These are phyloP conservation scores for Mortierella sp. DNA, from an alignment of 371 early-diverging fungal species.

Conservation along the genomic window DNA sequence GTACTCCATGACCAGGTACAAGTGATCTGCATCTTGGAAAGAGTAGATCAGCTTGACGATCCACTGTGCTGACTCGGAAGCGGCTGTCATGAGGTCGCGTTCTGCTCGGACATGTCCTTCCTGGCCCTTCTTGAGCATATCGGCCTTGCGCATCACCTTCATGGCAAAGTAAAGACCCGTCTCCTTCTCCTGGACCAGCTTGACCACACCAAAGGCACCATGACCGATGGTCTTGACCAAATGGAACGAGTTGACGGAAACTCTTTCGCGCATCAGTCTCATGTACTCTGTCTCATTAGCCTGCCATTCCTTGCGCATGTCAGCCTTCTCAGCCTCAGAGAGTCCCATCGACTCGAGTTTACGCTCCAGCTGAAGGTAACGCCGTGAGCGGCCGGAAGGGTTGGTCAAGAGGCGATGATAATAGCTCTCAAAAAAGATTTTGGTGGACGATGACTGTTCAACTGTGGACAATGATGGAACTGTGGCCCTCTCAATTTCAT, in stretches of 20 bases:
- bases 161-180: constrained; percentile 85
- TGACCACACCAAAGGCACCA: constrained; percentile 88
- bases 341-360: constrained; percentile 58
- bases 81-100: constrained; percentile 80
- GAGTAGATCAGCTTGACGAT: constrained; percentile 77
- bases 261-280: constrained; percentile 60
- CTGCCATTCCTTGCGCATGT: constrained; percentile 58
- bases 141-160: constrained; percentile 84
- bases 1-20: constrained; percentile 84
- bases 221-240: constrained; percentile 82
- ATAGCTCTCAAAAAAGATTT: constrained; percentile 71
- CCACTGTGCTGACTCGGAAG: constrained; percentile 65
- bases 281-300: constrained; percentile 62
- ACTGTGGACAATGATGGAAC: constrained; percentile 61
- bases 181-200: constrained; percentile 80
- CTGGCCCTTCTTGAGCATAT: constrained; percentile 78
- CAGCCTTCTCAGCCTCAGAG: constrained; percentile 59
- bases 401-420: constrained; percentile 64
- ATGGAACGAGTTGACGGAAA: constrained; percentile 77
- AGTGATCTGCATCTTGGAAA: constrained; percentile 74
- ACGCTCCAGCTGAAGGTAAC: constrained; percentile 59
- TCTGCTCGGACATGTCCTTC: constrained; percentile 82
- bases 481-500: constrained; percentile 33
- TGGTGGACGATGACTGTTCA: constrained; percentile 67
- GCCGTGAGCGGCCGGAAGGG: constrained; percentile 55